A percentile compares a stretch with the other conserved stretches of the same genome.
phyloP scores from a whole-genome alignment of 108 stramenopile species.

The Stephanodiscus minutulus region DNA sequence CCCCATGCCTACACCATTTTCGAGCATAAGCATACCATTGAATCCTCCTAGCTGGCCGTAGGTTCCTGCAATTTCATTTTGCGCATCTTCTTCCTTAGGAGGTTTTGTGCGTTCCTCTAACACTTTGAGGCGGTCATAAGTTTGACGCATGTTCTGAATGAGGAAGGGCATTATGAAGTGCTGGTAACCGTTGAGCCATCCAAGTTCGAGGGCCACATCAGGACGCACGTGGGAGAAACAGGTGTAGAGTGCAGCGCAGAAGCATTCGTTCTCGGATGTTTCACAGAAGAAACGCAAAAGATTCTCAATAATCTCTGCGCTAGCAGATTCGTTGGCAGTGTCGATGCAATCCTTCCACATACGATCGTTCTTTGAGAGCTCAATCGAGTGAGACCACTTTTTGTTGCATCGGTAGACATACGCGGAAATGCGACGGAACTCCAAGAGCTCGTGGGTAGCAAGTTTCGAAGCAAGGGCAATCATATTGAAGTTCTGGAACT shows the following conservation, averaged over 20 bases:
- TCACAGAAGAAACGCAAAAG: conserved; percentile 98
- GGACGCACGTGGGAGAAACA: conserved; percentile 97
- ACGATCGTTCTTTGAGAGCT: conserved; percentile 95
- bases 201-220: conserved; percentile 97
- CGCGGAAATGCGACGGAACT: conserved; percentile 99
- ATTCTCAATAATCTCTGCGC: conserved; percentile 91
- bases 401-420: conserved; percentile 98
- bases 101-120: conserved; percentile 94
- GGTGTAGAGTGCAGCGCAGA: conserved; percentile 95
- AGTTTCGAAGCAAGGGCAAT: conserved; percentile 96
- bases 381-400: conserved; percentile 94
- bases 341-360: conserved; percentile 99
- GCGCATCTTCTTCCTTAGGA: conserved; percentile 81
- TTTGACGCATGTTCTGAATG: conserved; percentile 95
- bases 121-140: conserved; percentile 77
- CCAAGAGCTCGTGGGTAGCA: conserved; percentile 97
- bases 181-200: conserved; percentile 98
- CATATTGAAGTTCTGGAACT: conserved; percentile 99
- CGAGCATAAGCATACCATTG: conserved; percentile 74
- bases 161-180: conserved; percentile 99
- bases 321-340: conserved; percentile 95
- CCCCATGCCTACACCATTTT: conserved; percentile 67
- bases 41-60: conserved; percentile 81
- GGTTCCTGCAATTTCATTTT: conserved; percentile 76
- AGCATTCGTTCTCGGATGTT: conserved; percentile 97